Base-by-base conservation (phyloP, 2,329 filamentous ascomycete species). In the Periconia macrospinosa region DNA sequence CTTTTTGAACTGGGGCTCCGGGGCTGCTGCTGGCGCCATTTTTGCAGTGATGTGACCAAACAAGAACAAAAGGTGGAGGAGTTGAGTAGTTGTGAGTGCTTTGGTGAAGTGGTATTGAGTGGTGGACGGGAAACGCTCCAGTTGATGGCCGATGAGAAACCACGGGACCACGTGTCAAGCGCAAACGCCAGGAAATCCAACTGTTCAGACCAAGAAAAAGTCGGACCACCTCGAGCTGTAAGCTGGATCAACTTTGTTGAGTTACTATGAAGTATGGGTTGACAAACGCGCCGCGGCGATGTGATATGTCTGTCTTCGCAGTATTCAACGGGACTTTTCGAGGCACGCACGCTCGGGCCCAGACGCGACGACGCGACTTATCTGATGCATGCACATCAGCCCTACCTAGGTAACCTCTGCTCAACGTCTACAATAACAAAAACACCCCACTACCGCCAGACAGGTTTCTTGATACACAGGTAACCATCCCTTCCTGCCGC, bases 1-100 rank as follows among this genome's bases (percentile, higher is more conserved):
- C 70, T 87, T 87, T 55, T 76, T 76, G 68, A 84, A 89, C 60
- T 77, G 75, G n/a, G 80, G 77, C 55, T 81, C 79, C n/a, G 70
- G 70, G 23, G 68, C 73, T 50, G 83, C 71, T 55, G 83, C 79
- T 53, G 83, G 81, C 81, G 92, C 69, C 70, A 73, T 73, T 53
- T 27, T 54, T 57, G 56, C 30, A 43, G 53, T 52, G 55, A 56
- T 52, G 44, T 41, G 49, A 54, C 33, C 33, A 37, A 37, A 37
- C 33, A 14, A 6, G 33, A 13, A 13, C 11, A 14, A 45, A 56
- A 40, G 56, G 57, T 55, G 45, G 50, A 50, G 46, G 53, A 46
- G 53, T 17, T 57, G 54, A 18, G 45, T 46, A 30, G 49, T 48
- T 50, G 55, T 37, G 33, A 5, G 15, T 13, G 11, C 33, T 14